Conservation (phyloP, 1,284 basidiomycete genomes). For the Trichosporon asahii region DNA sequence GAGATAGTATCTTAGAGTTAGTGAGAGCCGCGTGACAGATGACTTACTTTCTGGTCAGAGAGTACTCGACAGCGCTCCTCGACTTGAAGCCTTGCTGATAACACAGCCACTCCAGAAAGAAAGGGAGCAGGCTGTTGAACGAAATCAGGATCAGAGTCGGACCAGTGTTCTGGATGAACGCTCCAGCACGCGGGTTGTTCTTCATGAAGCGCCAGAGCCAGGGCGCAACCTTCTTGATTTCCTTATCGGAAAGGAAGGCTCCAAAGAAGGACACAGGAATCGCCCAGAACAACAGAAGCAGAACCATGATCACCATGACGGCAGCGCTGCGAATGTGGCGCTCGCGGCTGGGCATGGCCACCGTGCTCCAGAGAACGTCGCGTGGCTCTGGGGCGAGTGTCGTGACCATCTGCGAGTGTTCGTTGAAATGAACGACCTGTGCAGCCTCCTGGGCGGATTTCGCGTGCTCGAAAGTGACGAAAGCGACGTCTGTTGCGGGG, state of each 20-base stretch:
- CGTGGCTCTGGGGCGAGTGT: constrained; percentile 86
- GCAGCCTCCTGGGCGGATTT: constrained; percentile 88
- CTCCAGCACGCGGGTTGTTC: constrained; percentile 70
- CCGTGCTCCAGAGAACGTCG: constrained; percentile 91
- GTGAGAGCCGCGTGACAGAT: not conserved
- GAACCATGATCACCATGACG: constrained; percentile 64
- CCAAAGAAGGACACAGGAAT: constrained; percentile 82
- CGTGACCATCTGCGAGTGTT: constrained; percentile 65
- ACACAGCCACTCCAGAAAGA: constrained; percentile 83
- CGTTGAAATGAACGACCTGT: constrained; percentile 75
- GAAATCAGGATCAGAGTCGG: constrained; percentile 85
- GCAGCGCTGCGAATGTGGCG: constrained; percentile 65
- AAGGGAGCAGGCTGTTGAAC: constrained; percentile 84
- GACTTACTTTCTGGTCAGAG: constrained; percentile 79
- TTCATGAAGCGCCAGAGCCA: constrained; percentile 75
- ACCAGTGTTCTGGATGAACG: constrained; percentile 87
- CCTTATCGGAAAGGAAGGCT: constrained; percentile 78
- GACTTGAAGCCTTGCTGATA: constrained; percentile 86
- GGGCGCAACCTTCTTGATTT: constrained; percentile 84
- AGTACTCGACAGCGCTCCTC: constrained; percentile 88
- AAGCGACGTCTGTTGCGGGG: constrained; percentile 75
- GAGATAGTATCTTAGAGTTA: constrained; percentile 72
- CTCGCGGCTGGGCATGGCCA: constrained; percentile 62
- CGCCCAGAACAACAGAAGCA: constrained; percentile 72
- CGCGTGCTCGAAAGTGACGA: constrained; percentile 96